These are phyloP conservation scores for Fraxinus baroniana DNA, from an alignment of 305 asterid genomes.

Conservation along the genomic window DNA sequence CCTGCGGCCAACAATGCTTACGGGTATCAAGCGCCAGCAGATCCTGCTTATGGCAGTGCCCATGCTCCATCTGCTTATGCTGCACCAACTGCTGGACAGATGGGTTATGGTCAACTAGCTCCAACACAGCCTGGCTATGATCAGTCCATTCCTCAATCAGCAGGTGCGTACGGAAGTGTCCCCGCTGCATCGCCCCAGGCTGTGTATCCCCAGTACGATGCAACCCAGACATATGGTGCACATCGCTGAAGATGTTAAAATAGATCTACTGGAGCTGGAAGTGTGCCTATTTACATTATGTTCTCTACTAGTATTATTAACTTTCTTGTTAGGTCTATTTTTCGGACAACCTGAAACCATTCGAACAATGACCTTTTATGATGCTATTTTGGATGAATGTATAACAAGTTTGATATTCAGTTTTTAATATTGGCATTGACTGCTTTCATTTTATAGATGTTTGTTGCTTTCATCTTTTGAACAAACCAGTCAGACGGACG, in stretches of 20 bases:
- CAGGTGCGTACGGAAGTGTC: conserved; percentile 58
- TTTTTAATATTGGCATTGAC: too few species aligned
- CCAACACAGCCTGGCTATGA: conserved; percentile 59
- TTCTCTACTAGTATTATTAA: neutral
- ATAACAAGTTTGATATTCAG: too few species aligned
- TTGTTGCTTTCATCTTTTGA: too few species aligned
- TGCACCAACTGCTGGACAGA: conserved; percentile 30
- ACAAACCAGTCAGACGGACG: too few species aligned
- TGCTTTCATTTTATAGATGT: too few species aligned
- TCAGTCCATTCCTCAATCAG: conserved; percentile 37
- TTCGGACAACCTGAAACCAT: too few species aligned
- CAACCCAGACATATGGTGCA: conserved; percentile 76
- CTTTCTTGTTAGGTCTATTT: too few species aligned
- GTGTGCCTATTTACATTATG: neutral
- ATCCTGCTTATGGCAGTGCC: conserved; percentile 56
- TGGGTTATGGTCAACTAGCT: conserved; percentile 52
- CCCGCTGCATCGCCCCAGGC: conserved; percentile 60
- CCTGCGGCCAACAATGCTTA: conserved; percentile 44
- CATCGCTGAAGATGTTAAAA: conserved; percentile 44
- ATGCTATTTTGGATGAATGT: too few species aligned
- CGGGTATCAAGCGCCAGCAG: conserved; percentile 76
- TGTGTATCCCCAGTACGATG: conserved; percentile 64
- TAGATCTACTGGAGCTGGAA: neutral
- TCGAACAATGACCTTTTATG: too few species aligned
- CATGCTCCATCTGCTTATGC: conserved; percentile 25